These are phyloP conservation scores for Leccinum obscurum DNA, from an alignment of 768 basidiomycete genomes.

Conservation along the genomic window DNA sequence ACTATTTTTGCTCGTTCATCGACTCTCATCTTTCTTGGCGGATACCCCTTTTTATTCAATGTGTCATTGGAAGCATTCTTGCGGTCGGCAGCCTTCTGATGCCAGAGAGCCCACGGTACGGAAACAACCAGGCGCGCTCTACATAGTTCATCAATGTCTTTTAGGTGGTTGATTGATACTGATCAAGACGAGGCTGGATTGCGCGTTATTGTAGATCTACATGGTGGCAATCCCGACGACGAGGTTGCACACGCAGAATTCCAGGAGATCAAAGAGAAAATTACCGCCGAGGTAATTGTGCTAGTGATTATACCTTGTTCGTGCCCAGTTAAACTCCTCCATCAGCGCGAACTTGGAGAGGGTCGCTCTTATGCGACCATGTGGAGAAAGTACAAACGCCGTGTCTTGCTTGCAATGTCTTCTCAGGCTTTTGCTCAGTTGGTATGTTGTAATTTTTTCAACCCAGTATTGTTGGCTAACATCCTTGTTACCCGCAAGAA, in stretches of 20 bases:
- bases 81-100: slow-evolving; percentile 77
- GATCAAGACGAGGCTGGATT: slow-evolving; percentile 83
- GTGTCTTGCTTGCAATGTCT: slow-evolving; percentile 92
- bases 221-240: slow-evolving; percentile 76
- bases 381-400: slow-evolving; percentile 85
- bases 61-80: slow-evolving; percentile 80
- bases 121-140: background rate
- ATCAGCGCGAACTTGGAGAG: slow-evolving; percentile 73
- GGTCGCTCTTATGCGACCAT: slow-evolving; percentile 74
- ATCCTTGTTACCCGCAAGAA: slow-evolving; percentile 51
- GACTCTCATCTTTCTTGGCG: slow-evolving; percentile 89
- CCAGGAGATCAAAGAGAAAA: slow-evolving; percentile 83
- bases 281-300: slow-evolving; percentile 60
- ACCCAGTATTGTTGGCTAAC: background rate
- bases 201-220: slow-evolving; percentile 83
- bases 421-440: slow-evolving; percentile 95
- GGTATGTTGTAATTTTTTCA: slow-evolving; percentile 46
- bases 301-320: background rate
- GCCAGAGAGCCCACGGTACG: slow-evolving; percentile 87
- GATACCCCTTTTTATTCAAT: slow-evolving; percentile 85
- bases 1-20: slow-evolving; percentile 91
- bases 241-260: slow-evolving; percentile 78
- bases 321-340: background rate
- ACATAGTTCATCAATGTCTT: slow-evolving; percentile 5
- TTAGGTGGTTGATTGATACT: slow-evolving; percentile 87